Base-by-base conservation (phyloP, 2,329 filamentous ascomycete species). In the Talaromyces sp. region DNA sequence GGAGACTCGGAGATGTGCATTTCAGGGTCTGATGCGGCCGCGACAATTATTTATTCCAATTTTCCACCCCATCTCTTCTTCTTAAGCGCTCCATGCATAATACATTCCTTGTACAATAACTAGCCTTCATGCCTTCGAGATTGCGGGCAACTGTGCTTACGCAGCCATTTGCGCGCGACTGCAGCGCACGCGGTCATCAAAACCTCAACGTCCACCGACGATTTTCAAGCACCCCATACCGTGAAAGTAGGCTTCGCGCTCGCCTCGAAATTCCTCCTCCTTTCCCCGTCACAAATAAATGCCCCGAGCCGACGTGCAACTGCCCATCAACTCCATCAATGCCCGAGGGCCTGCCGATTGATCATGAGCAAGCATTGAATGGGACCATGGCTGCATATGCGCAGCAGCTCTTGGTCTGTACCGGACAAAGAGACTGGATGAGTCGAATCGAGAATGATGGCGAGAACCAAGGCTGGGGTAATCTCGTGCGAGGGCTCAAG, bases 381-480 rank as follows among this genome's bases (percentile, higher is more conserved):
- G 89, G 89, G 11, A 87, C 88, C 5, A 92, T 96, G 75, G 80
- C 88, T 2, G 78, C 81, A 1, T 96, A 96, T 69, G 80, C 86
- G 1, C 87, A 95, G 71, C 91, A 97, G 63, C 82, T 97, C 3
- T 73, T 97, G 9, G 80, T 97, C 13, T 92, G 88, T 57, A 96
- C 91, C 0, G 91, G 90, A 4, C 84, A 85, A 55, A 75, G 81
- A 27, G 89, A 96, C 74, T 97, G 92, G 92, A 78, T 81, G 24
- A 92, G 88, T 66, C 83, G 84, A 52, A 95, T 97, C 57, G 91
- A 96, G 69, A 86, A 96, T 41, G 91, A 95, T 54, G 84, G 87
- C 14, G 69, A 73, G 30, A 69, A 75, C 2, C 69, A 77, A 22
- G 73, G 72, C 13, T 79, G 75, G 74, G 75, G 75, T 7, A 61